These are phyloP conservation scores for Hypomontagnella monticulosa DNA, from an alignment of 495 filamentous ascomycete genomes.

Conservation along the genomic window DNA sequence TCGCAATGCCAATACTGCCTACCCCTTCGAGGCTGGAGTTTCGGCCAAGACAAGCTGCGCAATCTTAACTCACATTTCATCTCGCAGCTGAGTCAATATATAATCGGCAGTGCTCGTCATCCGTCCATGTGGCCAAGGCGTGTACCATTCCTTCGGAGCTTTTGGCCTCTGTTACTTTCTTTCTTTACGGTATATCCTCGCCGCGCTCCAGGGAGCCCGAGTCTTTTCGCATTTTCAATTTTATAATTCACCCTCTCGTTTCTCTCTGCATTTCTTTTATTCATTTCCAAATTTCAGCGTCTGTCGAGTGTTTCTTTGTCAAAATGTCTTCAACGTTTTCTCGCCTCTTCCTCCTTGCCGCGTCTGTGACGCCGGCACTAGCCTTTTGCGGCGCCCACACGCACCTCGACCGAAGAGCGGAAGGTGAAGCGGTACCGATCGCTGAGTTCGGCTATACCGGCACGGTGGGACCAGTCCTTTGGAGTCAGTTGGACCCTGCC, in stretches of 20 bases:
- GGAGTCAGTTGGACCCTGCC: constrained; percentile 60
- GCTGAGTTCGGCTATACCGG: constrained; percentile 62
- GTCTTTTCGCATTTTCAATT: constrained; percentile 1
- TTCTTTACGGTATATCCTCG: constrained; percentile 24
- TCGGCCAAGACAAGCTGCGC: constrained; percentile 29
- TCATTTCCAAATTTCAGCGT: constrained; percentile 3
- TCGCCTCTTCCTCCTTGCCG: constrained; percentile 38
- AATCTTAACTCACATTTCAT: neutral
- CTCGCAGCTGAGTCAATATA: constrained; percentile 20
- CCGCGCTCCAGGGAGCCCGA: constrained; percentile 21
- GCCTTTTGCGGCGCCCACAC: constrained; percentile 44
- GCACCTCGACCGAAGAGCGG: constrained; percentile 50
- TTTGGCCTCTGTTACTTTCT: constrained; percentile 19
- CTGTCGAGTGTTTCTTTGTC: constrained; percentile 9
- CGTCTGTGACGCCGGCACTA: constrained; percentile 39
- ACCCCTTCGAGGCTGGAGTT: constrained; percentile 32
- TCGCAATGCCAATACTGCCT: constrained; percentile 31
- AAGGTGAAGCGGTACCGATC: constrained; percentile 44
- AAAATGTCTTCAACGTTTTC: constrained; percentile 30
- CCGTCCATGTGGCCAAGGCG: constrained; percentile 3
- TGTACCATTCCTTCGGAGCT: constrained; percentile 24
- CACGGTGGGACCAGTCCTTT: constrained; percentile 64
- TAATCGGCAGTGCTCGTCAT: constrained; percentile 27
- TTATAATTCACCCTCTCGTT: constrained; percentile 8
- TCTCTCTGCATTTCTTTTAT: constrained; percentile 4